Base-by-base conservation (phyloP, 1,139 yeast species). In the Scheffersomyces titani region DNA sequence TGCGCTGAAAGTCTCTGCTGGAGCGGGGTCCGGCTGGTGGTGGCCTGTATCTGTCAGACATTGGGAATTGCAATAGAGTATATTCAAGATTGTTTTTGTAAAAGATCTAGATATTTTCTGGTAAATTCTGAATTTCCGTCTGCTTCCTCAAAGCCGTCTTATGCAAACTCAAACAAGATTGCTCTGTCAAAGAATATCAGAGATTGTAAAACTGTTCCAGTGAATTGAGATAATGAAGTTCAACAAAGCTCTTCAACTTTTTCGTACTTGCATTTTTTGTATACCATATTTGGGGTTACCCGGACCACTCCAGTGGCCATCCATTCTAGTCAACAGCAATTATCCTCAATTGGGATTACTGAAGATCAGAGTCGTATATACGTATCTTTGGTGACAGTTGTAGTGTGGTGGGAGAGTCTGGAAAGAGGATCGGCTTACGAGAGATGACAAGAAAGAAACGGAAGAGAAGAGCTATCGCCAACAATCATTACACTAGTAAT, bases 31-130 rank as follows among this genome's bases (percentile, higher is more conserved):
- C 80, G 1, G 72, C 57, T 48, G 78, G 75, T 19, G 78, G 82
- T 62, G 77, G 80, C 66, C 79, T 76, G 59, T 75, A 75, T 59
- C 77, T 71, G 55, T 78, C 82, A 46, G 83, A 77, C 83, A 79
- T 78, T 44, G 36, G 52, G 22, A 21, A 46, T 19, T 13, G 40
- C 40, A 30, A 30, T 13, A 30, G 40, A 46, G 21, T n/a, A 40
- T 50, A n/a, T 24, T 46, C 21, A 18, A 44, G 22, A 44, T 19
- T 13, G 19, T 19, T 19, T 44, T 50, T 11, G 40, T 30, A 30
- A 30, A 30, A 30, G 30, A 6, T 24, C 30, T 24, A 24, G 30
- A 24, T 24, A n/a, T 11, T 30, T 3, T 30, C 40, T 30, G 40
- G 16, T 11, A 30, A 30, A 30, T 9, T 30, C 40, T 2, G 40